Evolutionary conservation across 805 yeast species (phyloP).

Genomic region (Saccharomyces paradoxus): DNA sequence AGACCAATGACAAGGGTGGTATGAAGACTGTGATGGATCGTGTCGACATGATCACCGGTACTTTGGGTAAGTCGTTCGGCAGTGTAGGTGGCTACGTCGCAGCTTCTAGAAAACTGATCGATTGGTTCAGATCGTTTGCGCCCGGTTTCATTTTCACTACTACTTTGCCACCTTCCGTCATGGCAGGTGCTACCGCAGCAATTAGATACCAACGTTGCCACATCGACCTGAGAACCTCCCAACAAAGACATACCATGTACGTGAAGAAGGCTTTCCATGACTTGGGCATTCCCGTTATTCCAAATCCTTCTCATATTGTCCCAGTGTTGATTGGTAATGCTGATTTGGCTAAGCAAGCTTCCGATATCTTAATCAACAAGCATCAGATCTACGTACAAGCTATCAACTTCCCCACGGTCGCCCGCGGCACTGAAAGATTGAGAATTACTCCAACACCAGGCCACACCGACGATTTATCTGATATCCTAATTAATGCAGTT

Average conservation of each 20-base stretch:
- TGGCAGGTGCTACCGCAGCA: conserved; percentile 91
- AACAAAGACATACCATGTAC: conserved; percentile 78
- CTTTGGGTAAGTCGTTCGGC: conserved; percentile 95
- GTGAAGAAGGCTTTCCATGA: conserved; percentile 64
- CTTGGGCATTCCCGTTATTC: conserved; percentile 88
- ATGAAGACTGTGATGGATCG: conserved; percentile 69
- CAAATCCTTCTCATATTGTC: conserved; percentile 95
- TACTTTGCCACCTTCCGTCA: conserved; percentile 90
- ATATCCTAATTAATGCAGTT: conserved; percentile 67
- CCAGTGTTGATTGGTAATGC: conserved; percentile 95
- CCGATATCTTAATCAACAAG: conserved; percentile 76
- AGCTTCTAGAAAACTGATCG: conserved; percentile 72
- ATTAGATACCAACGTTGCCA: conserved; percentile 76
- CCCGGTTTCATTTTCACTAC: conserved; percentile 98
- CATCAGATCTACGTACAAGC: conserved; percentile 94
- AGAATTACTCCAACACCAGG: conserved; percentile 99
- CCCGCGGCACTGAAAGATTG: conserved; percentile 90
- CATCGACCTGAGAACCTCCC: conserved; percentile 68
- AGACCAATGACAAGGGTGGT: neutral
- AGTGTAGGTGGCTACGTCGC: conserved; percentile 97
- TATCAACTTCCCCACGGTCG: conserved; percentile 95
- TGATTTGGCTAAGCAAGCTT: conserved; percentile 80
- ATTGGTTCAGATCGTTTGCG: conserved; percentile 92
- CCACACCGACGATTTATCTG: conserved; percentile 69
- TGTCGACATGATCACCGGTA: conserved; percentile 93